These are phyloP conservation scores for Puccinellia tenuiflora DNA, from an alignment of 176 grass and related monocot genomes.

Conservation along the genomic window DNA sequence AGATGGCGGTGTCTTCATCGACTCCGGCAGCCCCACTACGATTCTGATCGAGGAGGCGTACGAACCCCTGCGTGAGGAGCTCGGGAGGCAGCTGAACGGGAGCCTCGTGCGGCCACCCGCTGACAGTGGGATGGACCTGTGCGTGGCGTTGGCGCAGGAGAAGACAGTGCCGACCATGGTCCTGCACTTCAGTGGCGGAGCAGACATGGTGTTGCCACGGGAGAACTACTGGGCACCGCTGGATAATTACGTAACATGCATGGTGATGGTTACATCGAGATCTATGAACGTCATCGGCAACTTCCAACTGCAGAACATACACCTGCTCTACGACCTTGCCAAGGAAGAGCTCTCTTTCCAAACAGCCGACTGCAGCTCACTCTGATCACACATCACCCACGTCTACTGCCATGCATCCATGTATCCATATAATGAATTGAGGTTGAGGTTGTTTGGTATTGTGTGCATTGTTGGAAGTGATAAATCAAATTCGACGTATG, in stretches of 20 bases:
- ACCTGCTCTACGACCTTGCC: conserved; percentile 14
- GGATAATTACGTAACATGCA: conserved; percentile 5
- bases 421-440: too few species aligned
- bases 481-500: too few species aligned
- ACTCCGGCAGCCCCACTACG: conserved; percentile 16
- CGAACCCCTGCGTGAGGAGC: not conserved
- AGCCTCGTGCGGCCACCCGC: conserved; percentile 17
- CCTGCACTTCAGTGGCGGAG: conserved; percentile 19
- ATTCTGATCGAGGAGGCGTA: not conserved
- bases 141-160: not conserved
- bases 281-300: not conserved
- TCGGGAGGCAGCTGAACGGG: not conserved
- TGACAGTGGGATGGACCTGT: not conserved
- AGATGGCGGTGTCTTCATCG: not conserved
- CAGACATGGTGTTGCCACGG: not conserved
- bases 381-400: not conserved
- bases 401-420: not conserved
- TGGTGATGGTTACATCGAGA: not conserved
- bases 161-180: not conserved
- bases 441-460: too few species aligned
- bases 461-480: too few species aligned
- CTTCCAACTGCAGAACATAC: conserved; percentile 19
- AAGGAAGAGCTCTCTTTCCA: not conserved
- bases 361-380: not conserved
- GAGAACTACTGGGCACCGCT: not conserved